Evolutionary conservation across 164 flowering plant genomes (phyloP), one percentile per base, ranked within the genome.

Genomic region (Piper betle): DNA sequence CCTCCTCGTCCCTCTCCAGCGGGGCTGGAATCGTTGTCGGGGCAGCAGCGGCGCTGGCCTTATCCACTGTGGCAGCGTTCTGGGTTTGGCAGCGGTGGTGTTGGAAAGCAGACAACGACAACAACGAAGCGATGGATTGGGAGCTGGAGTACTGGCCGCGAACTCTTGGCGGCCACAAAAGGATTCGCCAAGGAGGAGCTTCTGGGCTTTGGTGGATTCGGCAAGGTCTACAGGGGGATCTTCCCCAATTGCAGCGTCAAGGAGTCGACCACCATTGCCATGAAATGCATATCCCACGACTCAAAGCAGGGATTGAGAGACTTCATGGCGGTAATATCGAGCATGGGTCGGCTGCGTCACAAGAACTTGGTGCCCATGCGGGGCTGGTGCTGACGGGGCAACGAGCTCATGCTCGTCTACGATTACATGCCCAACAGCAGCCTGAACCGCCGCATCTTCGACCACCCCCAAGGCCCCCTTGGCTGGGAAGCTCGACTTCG

Each of bases 381-480:
- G 52, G 96, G 96, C 0, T 88, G 90, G 92, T 86, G 92, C 69
- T 55, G 81, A 33, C 73, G 75, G 50, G 71, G 74, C 9, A 73
- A 72, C 39, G 75, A 84, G 33, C 69, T 88, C 57, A 55, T 86
- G 77, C 80, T 88, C 1, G 88, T 86, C 4, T 85, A 86, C 39
- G 92, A 88, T 54, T 84, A 70, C 80, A 78, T 86, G 86, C 92
- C 86, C n/a, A 82, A 86, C 40, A 80, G 85, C 0, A 86, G 92
- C 68, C 79, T 90, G 38, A 74, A 86, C 61, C 56, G 58, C 0
- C 78, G 82, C 82, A 77, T 91, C 15, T 91, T 84, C 71, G 81
- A 79, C 52, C 71, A 72, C 9, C 79, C 86, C 0, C 62, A 68
- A 37, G 67, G 65, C 66, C 55, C 75, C 0, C 52, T 72, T 12